phyloP scores from a whole-genome alignment of 768 basidiomycete species.

The Omphalotus guepiniiformis region DNA sequence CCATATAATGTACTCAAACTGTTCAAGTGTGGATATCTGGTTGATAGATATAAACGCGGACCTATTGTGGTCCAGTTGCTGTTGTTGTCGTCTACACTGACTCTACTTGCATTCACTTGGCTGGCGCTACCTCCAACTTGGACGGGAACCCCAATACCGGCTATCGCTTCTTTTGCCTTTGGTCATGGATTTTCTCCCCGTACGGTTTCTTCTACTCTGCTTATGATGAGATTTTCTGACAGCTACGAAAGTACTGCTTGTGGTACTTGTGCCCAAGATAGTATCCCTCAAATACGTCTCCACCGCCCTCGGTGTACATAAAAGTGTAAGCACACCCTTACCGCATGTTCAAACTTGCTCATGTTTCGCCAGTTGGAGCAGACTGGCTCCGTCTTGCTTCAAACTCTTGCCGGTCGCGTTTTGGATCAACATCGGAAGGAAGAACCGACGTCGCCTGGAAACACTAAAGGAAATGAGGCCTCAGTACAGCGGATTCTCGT shows the following conservation, averaged over 20 bases:
- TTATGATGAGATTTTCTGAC: not conserved
- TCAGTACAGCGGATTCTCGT: constrained; percentile 53
- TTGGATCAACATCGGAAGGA: constrained; percentile 45
- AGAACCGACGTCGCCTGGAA: constrained; percentile 16
- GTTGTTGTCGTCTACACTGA: constrained; percentile 52
- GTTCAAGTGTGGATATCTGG: constrained; percentile 56
- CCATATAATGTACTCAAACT: constrained; percentile 8
- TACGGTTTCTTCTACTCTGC: constrained; percentile 34
- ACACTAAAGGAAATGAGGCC: constrained; percentile 18
- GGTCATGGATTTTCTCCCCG: constrained; percentile 74
- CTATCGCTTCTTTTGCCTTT: constrained; percentile 54
- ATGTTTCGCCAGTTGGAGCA: constrained; percentile 57
- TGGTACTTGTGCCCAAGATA: constrained; percentile 69
- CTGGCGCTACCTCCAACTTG: constrained; percentile 52
- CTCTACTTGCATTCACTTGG: constrained; percentile 63
- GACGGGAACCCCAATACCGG: constrained; percentile 59
- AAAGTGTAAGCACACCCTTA: constrained; percentile 48
- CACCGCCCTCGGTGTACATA: constrained; percentile 75
- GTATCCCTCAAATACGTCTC: constrained; percentile 71
- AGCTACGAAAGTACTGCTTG: constrained; percentile 53
- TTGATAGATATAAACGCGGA: constrained; percentile 56
- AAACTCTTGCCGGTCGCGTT: constrained; percentile 66
- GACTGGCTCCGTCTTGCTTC: constrained; percentile 67
- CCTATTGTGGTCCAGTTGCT: constrained; percentile 58
- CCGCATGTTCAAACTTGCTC: not conserved